Base-by-base conservation (phyloP, 2,329 filamentous ascomycete genomes). In the Cyphellophora europaea region DNA sequence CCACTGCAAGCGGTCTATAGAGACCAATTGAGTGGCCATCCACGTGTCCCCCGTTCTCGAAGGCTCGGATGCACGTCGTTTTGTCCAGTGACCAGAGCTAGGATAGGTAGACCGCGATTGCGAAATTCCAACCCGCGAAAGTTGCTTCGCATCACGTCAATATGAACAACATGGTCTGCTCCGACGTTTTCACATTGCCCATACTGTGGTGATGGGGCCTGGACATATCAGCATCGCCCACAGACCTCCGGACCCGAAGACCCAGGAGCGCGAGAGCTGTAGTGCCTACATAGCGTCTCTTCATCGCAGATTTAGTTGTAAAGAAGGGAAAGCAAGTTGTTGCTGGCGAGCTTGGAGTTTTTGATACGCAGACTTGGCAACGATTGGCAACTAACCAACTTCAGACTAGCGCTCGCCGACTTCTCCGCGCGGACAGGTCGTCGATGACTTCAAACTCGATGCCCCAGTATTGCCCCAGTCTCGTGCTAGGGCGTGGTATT, bases 271-370 rank as follows among this genome's bases (percentile, higher is more conserved):
- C 43, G 46, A 41, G 46, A 40, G 35, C 44, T 48, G 44, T 31
- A 30, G 39, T 38, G 33, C 44, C 39, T 40, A 36, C 39, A 38
- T 12, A 45, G 36, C 41, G 39, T 11, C 46, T 48, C 48, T 43
- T 50, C 48, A 44, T 48, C 43, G 47, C 44, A 41, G 44, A 44
- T 49, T 50, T 50, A 50, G 48, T 50, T 49, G 46, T 50, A 42
- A 45, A 35, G 45, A 46, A 41, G 36, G 36, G 30, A 36, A 33
- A 40, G 36, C 30, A 23, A 43, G 25, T 30, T 29, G 28, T 25
- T 32, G 28, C 6, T 19, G 4, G 21, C n/a, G 21, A 32, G 16
- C 25, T 31, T 13, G 35, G 11, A 29, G 27, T 16, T 11, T 31
- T n/a, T 16, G 21, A 28, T 16, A 11, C 10, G 27, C n/a, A n/a